A percentile compares a stretch with the other conserved stretches of the same genome.
Evolutionary conservation across 106 monocot species (phyloP).

Genomic region (Triglochin maritima): DNA sequence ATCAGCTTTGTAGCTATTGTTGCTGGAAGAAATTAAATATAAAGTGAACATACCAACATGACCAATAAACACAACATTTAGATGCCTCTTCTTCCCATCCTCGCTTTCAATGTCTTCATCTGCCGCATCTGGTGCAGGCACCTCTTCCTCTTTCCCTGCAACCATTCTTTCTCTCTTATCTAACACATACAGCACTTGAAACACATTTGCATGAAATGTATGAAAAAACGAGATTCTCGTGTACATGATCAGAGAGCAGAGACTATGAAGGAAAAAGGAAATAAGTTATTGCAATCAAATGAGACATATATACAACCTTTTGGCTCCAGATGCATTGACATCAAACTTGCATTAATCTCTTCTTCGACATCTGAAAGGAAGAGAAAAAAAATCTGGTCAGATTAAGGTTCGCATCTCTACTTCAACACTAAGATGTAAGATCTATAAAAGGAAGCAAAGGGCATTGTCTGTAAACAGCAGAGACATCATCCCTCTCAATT

Average conservation of each 20-base stretch:
- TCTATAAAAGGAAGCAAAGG: no score
- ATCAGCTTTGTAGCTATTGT: no score
- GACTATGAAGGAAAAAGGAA: neutral
- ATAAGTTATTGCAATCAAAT: neutral
- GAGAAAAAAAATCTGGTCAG: neutral
- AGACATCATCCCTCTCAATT: no score
- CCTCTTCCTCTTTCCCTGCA: constrained; percentile 31
- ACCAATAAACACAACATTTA: constrained; percentile 92
- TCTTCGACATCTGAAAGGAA: constrained; percentile 35
- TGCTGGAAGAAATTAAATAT: no score
- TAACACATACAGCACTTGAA: neutral
- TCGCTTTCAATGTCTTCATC: constrained; percentile 33
- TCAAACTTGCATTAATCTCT: constrained; percentile 32
- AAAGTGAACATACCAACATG: constrained; percentile 64
- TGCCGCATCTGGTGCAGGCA: constrained; percentile 16
- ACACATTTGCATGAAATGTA: neutral
- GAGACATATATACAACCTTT: constrained; percentile 23
- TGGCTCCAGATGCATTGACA: constrained; percentile 57
- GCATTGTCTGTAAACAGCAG: no score
- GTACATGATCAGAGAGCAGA: no score
- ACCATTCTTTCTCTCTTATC: neutral
- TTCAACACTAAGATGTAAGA: no score
- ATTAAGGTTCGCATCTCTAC: no score
- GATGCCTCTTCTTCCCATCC: constrained; percentile 49
- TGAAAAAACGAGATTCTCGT: neutral